Evolutionary conservation across 2,329 filamentous ascomycete species (phyloP).

Genomic region (Chlorencoelia australis): DNA sequence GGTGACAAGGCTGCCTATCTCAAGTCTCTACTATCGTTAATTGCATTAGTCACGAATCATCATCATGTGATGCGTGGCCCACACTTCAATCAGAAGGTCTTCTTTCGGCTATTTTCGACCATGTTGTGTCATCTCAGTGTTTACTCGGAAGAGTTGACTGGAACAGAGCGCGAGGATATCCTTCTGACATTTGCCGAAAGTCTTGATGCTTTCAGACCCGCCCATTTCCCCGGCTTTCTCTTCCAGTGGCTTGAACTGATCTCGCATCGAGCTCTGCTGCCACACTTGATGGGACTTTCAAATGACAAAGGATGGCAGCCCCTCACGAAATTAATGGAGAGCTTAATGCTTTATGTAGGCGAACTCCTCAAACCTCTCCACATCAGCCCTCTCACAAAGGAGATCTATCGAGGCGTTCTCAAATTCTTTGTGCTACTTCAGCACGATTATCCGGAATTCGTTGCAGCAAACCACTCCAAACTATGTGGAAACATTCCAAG

Average conservation of each 20-base stretch:
- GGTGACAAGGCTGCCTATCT: constrained; percentile 61
- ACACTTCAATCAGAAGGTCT: constrained; percentile 76
- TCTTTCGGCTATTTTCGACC: constrained; percentile 81
- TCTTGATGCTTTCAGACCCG: constrained; percentile 65
- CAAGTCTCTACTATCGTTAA: constrained; percentile 66
- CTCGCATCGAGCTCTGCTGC: constrained; percentile 77
- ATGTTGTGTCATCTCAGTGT: constrained; percentile 66
- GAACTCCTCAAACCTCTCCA: constrained; percentile 68
- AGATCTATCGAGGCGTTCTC: constrained; percentile 74
- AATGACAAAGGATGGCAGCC: constrained; percentile 64
- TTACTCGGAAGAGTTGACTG: constrained; percentile 45
- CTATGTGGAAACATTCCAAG: constrained; percentile 74
- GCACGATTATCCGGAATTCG: constrained; percentile 90
- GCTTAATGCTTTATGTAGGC: constrained; percentile 63
- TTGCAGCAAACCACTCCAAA: constrained; percentile 76
- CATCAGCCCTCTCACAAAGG: constrained; percentile 60
- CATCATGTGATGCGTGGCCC: constrained; percentile 76
- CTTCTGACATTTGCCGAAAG: constrained; percentile 61
- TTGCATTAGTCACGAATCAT: constrained; percentile 72
- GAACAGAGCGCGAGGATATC: constrained; percentile 57
- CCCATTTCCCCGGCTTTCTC: constrained; percentile 68
- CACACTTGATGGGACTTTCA: constrained; percentile 59
- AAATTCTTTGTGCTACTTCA: constrained; percentile 79
- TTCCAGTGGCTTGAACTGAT: constrained; percentile 79
- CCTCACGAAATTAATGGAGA: constrained; percentile 64